Conservation (phyloP, 2,329 filamentous ascomycete genomes). For the Coleophoma cylindrospora region DNA sequence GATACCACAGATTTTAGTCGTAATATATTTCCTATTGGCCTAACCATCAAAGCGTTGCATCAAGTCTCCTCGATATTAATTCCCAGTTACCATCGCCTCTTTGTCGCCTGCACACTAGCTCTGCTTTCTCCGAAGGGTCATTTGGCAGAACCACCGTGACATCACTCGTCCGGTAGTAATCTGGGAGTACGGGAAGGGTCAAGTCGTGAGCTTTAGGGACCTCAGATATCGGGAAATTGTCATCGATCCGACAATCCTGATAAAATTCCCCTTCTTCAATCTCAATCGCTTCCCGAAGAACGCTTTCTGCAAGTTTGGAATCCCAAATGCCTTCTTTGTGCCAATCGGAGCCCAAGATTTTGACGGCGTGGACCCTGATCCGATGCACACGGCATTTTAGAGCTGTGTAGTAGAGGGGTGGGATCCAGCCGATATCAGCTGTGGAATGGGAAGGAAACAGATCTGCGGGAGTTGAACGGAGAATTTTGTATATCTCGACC, state of each 20-base stretch:
- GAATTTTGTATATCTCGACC: background rate
- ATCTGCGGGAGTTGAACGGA: background rate
- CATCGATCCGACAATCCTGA: conserved; percentile 3
- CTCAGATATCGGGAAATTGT: conserved; percentile 7
- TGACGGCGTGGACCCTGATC: conserved; percentile 33
- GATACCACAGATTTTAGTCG: too few species aligned
- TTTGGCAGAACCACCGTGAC: conserved; percentile 10
- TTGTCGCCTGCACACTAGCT: conserved; percentile 3
- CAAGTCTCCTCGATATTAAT: conserved; percentile 1
- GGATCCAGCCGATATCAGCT: conserved; percentile 38
- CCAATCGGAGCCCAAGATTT: conserved; percentile 22
- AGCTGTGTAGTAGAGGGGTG: conserved; percentile 39
- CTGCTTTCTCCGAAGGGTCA: background rate
- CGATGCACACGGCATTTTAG: conserved; percentile 39
- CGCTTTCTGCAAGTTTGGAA: conserved; percentile 20
- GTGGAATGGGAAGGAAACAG: conserved; percentile 22
- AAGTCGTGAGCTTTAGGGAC: conserved; percentile 6
- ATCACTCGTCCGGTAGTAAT: conserved; percentile 13
- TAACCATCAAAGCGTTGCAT: background rate
- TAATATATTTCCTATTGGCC: too few species aligned
- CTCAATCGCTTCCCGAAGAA: conserved; percentile 31
- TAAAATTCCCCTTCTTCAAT: conserved; percentile 31
- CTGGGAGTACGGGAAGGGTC: conserved; percentile 14
- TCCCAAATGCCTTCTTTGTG: conserved; percentile 40
- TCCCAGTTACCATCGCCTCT: background rate